phyloP scores from a whole-genome alignment of 352 stramenopile genomes.

The Phytophthora cactorum region DNA sequence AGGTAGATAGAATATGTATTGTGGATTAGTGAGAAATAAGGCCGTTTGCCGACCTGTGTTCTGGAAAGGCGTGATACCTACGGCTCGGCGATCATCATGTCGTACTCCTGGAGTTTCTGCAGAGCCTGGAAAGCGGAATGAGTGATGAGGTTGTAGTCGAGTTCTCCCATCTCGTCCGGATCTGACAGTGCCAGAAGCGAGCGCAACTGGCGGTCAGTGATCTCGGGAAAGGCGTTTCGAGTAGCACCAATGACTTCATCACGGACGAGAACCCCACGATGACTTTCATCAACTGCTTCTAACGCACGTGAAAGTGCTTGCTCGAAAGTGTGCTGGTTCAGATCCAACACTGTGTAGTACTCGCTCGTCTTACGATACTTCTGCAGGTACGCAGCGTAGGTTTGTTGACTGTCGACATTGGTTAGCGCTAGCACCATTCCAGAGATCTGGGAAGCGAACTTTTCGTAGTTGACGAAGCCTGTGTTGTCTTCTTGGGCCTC shows the following conservation, averaged over 20 bases:
- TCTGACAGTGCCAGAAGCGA: slow-evolving; percentile 72
- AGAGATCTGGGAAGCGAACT: slow-evolving; percentile 66
- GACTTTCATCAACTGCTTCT: slow-evolving; percentile 70
- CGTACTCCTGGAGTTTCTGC: slow-evolving; percentile 86
- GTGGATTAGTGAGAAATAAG: slow-evolving; percentile 25
- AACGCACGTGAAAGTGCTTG: slow-evolving; percentile 67
- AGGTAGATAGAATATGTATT: slow-evolving; percentile 40
- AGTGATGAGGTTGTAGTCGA: slow-evolving; percentile 73
- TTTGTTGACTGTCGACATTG: slow-evolving; percentile 73
- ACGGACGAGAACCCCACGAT: slow-evolving; percentile 57
- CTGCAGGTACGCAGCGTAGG: slow-evolving; percentile 58
- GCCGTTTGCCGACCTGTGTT: slow-evolving; percentile 3
- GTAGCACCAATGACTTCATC: slow-evolving; percentile 65
- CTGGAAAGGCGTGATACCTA: slow-evolving; percentile 22
- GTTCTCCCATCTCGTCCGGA: slow-evolving; percentile 68
- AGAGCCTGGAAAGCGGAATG: slow-evolving; percentile 78
- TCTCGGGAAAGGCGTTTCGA: slow-evolving; percentile 67
- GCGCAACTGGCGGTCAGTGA: slow-evolving; percentile 65
- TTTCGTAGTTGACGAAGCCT: slow-evolving; percentile 80
- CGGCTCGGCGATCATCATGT: slow-evolving; percentile 78
- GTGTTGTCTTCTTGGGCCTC: slow-evolving; percentile 81
- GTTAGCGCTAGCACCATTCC: slow-evolving; percentile 73
- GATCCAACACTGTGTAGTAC: slow-evolving; percentile 77
- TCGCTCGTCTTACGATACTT: slow-evolving; percentile 78
- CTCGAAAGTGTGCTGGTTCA: slow-evolving; percentile 86